phyloP scores from a whole-genome alignment of 2,329 filamentous ascomycete species.

The Colletotrichum sp. region DNA sequence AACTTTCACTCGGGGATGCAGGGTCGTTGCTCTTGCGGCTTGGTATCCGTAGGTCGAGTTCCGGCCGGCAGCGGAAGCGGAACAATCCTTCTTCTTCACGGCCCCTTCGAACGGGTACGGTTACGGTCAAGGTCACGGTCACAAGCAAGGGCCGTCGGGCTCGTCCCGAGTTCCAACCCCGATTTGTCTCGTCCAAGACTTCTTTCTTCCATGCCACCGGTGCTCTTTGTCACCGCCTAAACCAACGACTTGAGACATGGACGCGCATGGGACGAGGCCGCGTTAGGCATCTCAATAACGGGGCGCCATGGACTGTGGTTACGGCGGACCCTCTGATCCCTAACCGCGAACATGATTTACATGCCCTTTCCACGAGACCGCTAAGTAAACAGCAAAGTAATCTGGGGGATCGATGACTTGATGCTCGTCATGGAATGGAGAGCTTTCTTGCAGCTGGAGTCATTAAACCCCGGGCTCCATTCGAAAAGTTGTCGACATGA shows the following conservation, averaged over 20 bases:
- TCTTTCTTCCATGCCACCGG: background rate
- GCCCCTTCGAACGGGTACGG: background rate
- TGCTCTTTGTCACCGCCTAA: background rate
- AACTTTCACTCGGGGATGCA: background rate
- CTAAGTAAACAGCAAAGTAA: background rate
- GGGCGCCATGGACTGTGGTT: background rate
- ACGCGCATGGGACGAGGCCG: background rate
- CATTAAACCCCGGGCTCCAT: background rate
- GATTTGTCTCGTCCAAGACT: background rate
- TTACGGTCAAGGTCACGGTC: background rate
- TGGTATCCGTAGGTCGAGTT: background rate
- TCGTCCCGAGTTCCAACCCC: background rate
- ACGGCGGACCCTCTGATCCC: background rate
- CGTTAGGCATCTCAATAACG: background rate
- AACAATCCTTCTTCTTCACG: background rate
- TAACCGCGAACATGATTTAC: background rate
- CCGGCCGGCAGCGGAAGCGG: constrained; percentile 1
- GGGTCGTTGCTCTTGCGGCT: background rate
- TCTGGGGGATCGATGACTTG: constrained; percentile 2
- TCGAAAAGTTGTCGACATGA: background rate
- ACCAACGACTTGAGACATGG: background rate
- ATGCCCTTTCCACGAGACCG: background rate
- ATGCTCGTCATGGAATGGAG: background rate
- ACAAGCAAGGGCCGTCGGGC: background rate
- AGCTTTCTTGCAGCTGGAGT: background rate